A percentile compares a stretch with the other conserved stretches of the same genome.
Conservation (phyloP, 2,329 filamentous ascomycete genomes). For the Colletotrichum chlorophyti region DNA sequence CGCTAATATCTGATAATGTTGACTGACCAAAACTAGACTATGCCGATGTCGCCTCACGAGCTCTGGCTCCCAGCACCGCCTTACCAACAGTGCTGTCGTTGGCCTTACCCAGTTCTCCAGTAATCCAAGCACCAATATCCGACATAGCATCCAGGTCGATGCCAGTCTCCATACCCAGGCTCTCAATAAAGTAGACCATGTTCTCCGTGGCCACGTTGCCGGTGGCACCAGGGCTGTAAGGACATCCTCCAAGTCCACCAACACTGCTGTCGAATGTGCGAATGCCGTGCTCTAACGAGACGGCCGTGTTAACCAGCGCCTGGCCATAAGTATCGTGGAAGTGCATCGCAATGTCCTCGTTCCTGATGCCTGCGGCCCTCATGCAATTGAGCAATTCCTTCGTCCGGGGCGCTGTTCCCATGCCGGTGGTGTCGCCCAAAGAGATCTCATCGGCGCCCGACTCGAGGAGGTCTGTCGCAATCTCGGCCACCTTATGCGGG, state of each 20-base stretch:
- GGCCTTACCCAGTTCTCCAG: conserved; percentile 63
- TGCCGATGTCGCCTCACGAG: conserved; percentile 26
- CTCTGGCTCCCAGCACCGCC: conserved; percentile 62
- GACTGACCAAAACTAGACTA: background rate
- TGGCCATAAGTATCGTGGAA: conserved; percentile 91
- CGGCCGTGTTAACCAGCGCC: conserved; percentile 81
- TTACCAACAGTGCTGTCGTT: conserved; percentile 74
- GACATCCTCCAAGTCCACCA: conserved; percentile 82
- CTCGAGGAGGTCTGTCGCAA: conserved; percentile 75
- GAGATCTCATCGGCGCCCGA: conserved; percentile 92
- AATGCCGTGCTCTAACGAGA: conserved; percentile 79
- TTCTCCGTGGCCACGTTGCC: conserved; percentile 89
- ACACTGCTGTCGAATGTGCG: conserved; percentile 82
- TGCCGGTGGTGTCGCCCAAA: conserved; percentile 88
- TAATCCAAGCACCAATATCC: conserved; percentile 77
- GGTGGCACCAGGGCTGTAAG: conserved; percentile 84
- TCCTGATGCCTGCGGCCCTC: conserved; percentile 70
- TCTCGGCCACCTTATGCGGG: conserved; percentile 68
- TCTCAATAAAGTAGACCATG: conserved; percentile 79
- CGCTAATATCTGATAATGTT: too few species aligned
- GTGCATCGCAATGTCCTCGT: conserved; percentile 78
- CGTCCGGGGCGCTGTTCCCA: conserved; percentile 81
- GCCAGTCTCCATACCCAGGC: conserved; percentile 76
- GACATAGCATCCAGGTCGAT: conserved; percentile 72
- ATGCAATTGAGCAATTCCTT: conserved; percentile 69